Evolutionary conservation across 2,329 filamentous ascomycete species (phyloP).

Genomic region (Fusarium sp.): DNA sequence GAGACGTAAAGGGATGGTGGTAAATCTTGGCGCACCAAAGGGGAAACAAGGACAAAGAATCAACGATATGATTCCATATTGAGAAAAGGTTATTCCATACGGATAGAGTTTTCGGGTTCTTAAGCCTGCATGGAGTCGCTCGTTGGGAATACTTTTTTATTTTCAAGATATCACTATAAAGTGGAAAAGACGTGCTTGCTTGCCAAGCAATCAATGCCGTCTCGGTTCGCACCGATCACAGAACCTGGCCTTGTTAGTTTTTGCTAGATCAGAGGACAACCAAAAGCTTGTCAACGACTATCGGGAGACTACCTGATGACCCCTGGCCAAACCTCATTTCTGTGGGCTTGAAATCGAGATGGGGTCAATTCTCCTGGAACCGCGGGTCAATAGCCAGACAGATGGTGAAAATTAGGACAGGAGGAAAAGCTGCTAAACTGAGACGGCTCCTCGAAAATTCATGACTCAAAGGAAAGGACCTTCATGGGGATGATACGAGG

Average conservation of each 20-base stretch:
- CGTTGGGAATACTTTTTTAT: not conserved
- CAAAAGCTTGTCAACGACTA: constrained; percentile 38
- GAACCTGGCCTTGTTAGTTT: constrained; percentile 13
- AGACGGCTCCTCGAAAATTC: constrained; percentile 8
- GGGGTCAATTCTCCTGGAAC: constrained; percentile 7
- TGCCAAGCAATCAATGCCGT: constrained; percentile 32
- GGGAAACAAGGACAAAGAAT: constrained; percentile 7
- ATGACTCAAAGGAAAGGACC: constrained; percentile 19
- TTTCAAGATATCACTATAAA: not conserved
- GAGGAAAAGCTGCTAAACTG: constrained; percentile 14
- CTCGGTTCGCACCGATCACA: constrained; percentile 28
- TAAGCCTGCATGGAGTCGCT: not conserved
- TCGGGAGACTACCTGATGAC: constrained; percentile 1
- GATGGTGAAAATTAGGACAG: constrained; percentile 7
- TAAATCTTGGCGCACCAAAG: constrained; percentile 11
- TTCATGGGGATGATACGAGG: constrained; percentile 20
- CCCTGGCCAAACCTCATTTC: constrained; percentile 22
- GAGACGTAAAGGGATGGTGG: constrained; percentile 5
- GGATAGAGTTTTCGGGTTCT: constrained; percentile 1
- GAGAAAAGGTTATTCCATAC: constrained; percentile 13
- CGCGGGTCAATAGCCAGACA: constrained; percentile 14
- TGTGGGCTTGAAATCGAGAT: constrained; percentile 31
- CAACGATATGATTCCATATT: not conserved
- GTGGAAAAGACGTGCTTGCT: not conserved
- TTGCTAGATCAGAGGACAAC: constrained; percentile 2